Evolutionary conservation across 2,329 filamentous ascomycete genomes (phyloP), one percentile per base, ranked within the genome.

Genomic region (Fusarium protoensiforme): DNA sequence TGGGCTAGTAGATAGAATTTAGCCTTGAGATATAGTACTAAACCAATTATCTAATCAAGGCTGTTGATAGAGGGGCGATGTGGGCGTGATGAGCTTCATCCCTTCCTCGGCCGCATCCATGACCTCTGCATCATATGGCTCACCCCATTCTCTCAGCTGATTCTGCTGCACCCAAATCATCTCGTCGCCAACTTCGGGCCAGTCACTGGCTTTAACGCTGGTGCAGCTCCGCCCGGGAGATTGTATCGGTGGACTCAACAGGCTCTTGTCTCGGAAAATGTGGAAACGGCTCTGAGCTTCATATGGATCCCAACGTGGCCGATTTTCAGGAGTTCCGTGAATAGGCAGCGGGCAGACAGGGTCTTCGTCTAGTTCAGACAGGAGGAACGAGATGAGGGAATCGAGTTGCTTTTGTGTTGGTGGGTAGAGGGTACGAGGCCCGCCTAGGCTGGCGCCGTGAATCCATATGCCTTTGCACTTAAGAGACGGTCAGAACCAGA

Each of bases 221-320:
- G 31, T 53, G 31, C 51, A 68, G 4, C 53, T 20, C 2, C 27
- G 24, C 5, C 18, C 13, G 5, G 48, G 68, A 31, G 68, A 54
- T 2, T 64, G 22, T n/a, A 59, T 10, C 0, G 46, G 16, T 0
- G 71, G 4, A 0, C 16, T 53, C 1, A 64, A 56, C 20, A 69
- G 64, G 27, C 63, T 66, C 0, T 58, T 66, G 18, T 74, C 71
- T 1, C 72, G 68, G 13, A 74, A 74, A 27, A 74, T 74, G 43
- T 74, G 67, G 5, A 39, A 59, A 38, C 39, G 4, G 46, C 61
- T n/a, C 59, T 35, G 3, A 27, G 68, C 71, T 11, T 74, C 9
- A 7, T 56, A 74, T 7, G 65, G 31, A 33, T 66, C 36, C 72
- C 71, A 74, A 9, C 72, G 57, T 13, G 68, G 68, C 5, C 72